Evolutionary conservation across 2,329 filamentous ascomycete species (phyloP), one percentile per base, ranked within the genome.

Genomic region (Monosporascus cannonballus): DNA sequence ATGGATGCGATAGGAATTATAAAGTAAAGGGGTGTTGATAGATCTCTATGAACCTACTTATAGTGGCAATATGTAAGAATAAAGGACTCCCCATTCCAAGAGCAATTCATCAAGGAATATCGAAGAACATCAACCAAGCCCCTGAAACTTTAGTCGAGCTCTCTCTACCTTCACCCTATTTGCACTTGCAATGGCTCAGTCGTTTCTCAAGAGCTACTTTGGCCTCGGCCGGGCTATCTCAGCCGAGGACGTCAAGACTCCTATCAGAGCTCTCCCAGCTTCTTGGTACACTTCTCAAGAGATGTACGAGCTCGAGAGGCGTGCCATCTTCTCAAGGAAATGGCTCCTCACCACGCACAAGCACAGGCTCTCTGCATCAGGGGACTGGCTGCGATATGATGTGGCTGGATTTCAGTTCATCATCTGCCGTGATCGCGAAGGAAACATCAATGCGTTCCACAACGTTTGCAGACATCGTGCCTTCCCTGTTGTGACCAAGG

Each of bases 381-480:
- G 82, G 5, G 78, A 84, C 62, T 86, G 78, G 67, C 71, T 83
- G 27, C 74, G 76, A 20, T 84, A 75, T 55, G 72, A 77, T 14
- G 65, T 81, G 5, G 79, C 80, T 6, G 80, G 76, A 14, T 83
- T 77, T 65, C 71, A 79, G 24, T 79, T 85, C 63, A 68, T 84
- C 59, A 64, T 84, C 11, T 69, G 73, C 50, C 68, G 67, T 17
- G 78, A 82, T 60, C 73, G 76, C 25, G 67, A 76, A 8, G 75
- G 74, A 9, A 72, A 73, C 6, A 76, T 84, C 65, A 77, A 80
- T 53, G 81, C 74, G 17, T 84, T 85, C 63, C 82, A 85, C 68
- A 85, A 85, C 60, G 72, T 84, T 37, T 85, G 83, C 66, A 70
- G 82, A 2, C 82, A 85, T 63, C 73, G 82, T 6, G 82, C 82